Evolutionary conservation across 2,329 filamentous ascomycete species (phyloP).

Genomic region (Botryotinia globosa): DNA sequence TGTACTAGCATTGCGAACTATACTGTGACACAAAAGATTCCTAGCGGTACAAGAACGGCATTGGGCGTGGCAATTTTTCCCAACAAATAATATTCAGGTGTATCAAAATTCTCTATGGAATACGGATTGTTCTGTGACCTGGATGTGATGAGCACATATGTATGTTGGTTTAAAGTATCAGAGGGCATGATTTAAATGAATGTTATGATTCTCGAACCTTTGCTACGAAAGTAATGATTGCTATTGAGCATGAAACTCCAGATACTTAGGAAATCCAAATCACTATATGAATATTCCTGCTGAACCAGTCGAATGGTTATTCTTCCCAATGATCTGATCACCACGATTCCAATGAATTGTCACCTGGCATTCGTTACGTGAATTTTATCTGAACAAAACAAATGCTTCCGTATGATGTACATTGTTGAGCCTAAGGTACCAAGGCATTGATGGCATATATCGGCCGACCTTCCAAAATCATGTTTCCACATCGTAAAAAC

Average conservation of each 20-base stretch:
- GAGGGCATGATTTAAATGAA: background rate
- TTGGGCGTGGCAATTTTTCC: fast-evolving
- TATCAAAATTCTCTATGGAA: background rate
- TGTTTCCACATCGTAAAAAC: too few species aligned
- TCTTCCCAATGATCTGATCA: too few species aligned
- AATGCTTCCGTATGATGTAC: too few species aligned
- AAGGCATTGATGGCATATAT: too few species aligned
- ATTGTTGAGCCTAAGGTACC: too few species aligned
- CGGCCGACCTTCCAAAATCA: too few species aligned
- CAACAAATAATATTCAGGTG: background rate
- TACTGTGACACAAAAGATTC: background rate
- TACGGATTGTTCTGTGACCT: fast-evolving
- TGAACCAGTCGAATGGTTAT: background rate
- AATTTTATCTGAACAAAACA: too few species aligned
- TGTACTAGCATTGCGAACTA: background rate
- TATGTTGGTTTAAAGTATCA: background rate
- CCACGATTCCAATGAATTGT: too few species aligned
- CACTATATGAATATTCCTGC: background rate
- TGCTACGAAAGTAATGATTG: background rate
- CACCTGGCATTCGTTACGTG: too few species aligned
- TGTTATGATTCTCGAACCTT: background rate
- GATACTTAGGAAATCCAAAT: background rate
- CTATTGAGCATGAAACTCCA: background rate
- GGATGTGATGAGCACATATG: background rate
- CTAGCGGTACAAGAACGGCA: background rate